Conservation (phyloP, 2,329 filamentous ascomycete species). For the Madurella fahalii region DNA sequence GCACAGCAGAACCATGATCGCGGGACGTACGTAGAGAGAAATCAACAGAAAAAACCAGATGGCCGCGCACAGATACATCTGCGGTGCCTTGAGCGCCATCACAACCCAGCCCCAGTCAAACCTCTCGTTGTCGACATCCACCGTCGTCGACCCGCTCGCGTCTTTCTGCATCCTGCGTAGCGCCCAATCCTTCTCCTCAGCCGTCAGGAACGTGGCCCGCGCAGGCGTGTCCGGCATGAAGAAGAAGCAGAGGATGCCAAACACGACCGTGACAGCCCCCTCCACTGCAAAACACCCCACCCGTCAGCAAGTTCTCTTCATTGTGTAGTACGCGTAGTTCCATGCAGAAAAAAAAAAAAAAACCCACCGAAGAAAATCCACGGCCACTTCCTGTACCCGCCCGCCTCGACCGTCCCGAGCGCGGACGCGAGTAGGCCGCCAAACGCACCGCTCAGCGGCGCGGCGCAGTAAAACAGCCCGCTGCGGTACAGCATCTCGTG, state of each 20-base stretch:
- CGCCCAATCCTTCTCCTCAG: conserved; percentile 23
- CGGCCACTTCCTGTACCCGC: conserved; percentile 38
- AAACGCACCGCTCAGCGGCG: conserved; percentile 64
- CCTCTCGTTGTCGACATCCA: conserved; percentile 34
- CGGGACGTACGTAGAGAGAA: conserved; percentile 28
- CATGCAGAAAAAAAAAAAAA: no score
- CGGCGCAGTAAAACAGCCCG: conserved; percentile 65
- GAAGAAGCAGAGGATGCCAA: conserved; percentile 57
- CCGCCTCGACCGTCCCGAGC: conserved; percentile 48
- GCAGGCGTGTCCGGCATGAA: conserved; percentile 29
- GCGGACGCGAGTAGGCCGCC: conserved; percentile 58
- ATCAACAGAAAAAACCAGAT: conserved; percentile 29
- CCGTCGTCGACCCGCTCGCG: conserved; percentile 23
- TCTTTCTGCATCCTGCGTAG: conserved; percentile 25
- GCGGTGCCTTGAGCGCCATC: conserved; percentile 29
- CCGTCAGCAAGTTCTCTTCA: neutral
- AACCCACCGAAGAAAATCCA: conserved; percentile 45
- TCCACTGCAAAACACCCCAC: conserved; percentile 36
- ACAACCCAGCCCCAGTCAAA: conserved; percentile 40
- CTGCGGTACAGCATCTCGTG: conserved; percentile 45
- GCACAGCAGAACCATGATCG: no score
- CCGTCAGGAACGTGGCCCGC: conserved; percentile 27
- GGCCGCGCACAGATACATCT: conserved; percentile 27
- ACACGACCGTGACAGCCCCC: conserved; percentile 56
- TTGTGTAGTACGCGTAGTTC: no score